Evolutionary conservation across 2,329 filamentous ascomycete genomes (phyloP).

Genomic region (Cyphellophora europaea): DNA sequence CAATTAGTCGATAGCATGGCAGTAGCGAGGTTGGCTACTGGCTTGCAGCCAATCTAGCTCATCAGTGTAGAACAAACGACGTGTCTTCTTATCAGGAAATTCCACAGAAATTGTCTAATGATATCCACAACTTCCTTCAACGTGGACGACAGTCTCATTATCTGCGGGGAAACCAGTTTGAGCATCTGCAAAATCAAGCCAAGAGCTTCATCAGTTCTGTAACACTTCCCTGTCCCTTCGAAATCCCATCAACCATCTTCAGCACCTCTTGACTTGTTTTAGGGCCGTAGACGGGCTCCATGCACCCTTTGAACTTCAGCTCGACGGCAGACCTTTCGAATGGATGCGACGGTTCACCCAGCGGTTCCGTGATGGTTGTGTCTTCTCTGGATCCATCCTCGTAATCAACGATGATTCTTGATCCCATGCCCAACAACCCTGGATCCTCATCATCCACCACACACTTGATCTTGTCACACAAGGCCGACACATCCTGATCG

Average conservation of each 20-base stretch:
- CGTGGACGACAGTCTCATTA: no score
- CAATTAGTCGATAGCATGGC: no score
- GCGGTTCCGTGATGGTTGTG: conserved; percentile 12
- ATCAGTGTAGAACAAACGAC: no score
- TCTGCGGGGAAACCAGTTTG: no score
- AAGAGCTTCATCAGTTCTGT: conserved; percentile 1
- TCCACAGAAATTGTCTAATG: no score
- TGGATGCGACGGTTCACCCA: conserved; percentile 16
- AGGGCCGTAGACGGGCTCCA: background rate
- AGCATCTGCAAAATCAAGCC: no score
- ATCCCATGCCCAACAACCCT: conserved; percentile 9
- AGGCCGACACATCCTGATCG: conserved; percentile 8
- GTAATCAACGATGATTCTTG: conserved; percentile 12
- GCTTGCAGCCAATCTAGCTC: no score
- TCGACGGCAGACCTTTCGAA: conserved; percentile 16
- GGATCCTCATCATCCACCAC: conserved; percentile 7
- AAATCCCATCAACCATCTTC: conserved; percentile 1
- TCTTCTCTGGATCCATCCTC: conserved; percentile 8
- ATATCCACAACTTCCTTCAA: no score
- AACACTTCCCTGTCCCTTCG: background rate
- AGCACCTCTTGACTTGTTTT: background rate
- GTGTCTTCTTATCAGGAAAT: no score
- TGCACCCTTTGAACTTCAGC: conserved; percentile 9
- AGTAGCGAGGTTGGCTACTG: no score
- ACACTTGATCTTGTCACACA: conserved; percentile 14